Conservation (phyloP, 768 basidiomycete genomes). For the Boletus huronensis region DNA sequence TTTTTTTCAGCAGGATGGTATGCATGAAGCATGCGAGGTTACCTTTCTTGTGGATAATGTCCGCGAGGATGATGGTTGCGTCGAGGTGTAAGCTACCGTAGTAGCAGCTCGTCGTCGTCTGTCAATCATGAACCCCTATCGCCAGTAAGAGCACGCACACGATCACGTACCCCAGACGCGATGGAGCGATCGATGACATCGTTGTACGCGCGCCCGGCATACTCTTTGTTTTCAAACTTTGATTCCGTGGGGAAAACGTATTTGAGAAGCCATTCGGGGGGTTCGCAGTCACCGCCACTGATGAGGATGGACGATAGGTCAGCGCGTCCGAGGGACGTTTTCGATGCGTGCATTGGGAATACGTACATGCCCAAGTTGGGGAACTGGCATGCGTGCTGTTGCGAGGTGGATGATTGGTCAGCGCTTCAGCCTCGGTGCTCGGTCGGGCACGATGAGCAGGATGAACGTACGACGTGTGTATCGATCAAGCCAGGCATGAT, state of each 20-base stretch:
- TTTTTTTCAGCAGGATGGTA: neutral
- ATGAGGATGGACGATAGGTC: neutral
- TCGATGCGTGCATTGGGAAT: neutral
- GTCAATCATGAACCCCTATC: conserved; percentile 2
- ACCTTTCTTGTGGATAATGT: conserved; percentile 60
- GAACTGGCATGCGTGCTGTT: conserved; percentile 37
- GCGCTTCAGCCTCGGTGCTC: no score
- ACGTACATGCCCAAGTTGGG: conserved; percentile 35
- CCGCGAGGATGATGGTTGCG: conserved; percentile 73
- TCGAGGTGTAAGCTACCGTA: conserved; percentile 80
- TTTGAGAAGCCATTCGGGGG: conserved; percentile 79
- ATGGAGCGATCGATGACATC: conserved; percentile 67
- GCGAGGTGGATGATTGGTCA: neutral
- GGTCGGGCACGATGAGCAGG: neutral
- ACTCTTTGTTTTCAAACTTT: conserved; percentile 60
- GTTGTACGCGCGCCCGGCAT: conserved; percentile 64
- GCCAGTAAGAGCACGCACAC: neutral
- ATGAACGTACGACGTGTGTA: conserved; percentile 73
- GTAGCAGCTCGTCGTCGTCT: conserved; percentile 91
- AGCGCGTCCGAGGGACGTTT: neutral
- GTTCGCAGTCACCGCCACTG: conserved; percentile 77
- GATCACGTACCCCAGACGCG: conserved; percentile 61
- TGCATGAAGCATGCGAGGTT: conserved; percentile 4
- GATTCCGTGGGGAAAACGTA: conserved; percentile 86
- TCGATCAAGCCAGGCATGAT: conserved; percentile 86